phyloP scores from a whole-genome alignment of 1,284 basidiomycete species.

The Coniferiporia weirii region DNA sequence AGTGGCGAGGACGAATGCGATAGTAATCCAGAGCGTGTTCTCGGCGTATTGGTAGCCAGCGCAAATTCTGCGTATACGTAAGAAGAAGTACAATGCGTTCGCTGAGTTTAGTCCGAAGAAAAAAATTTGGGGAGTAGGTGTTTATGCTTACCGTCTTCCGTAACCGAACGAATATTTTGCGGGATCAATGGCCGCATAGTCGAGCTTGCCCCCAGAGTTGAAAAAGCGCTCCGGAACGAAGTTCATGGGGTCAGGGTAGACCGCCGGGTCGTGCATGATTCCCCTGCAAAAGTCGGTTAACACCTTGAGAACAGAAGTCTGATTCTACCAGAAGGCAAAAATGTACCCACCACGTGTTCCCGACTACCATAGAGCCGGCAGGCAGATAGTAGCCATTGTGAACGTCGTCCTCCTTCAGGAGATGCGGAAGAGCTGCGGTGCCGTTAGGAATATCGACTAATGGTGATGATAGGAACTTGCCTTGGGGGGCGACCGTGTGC shows the following conservation, averaged over 20 bases:
- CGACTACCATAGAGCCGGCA: slow-evolving; percentile 17
- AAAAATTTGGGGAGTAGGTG: not conserved
- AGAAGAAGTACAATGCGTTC: not conserved
- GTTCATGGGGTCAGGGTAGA: slow-evolving; percentile 8
- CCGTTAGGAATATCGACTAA: not conserved
- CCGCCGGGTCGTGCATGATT: slow-evolving; percentile 9
- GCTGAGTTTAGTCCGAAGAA: not conserved
- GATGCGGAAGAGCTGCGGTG: slow-evolving; percentile 16
- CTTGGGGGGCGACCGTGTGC: slow-evolving; percentile 43
- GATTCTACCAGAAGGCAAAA: not conserved
- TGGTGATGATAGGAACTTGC: not conserved
- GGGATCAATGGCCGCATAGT: slow-evolving; percentile 5
- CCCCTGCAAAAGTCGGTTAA: slow-evolving; percentile 14
- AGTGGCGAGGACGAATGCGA: slow-evolving; percentile 2
- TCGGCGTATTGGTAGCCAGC: slow-evolving; percentile 14
- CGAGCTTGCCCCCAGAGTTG: slow-evolving; percentile 1
- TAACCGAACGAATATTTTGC: slow-evolving; percentile 5
- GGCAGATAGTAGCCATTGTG: slow-evolving; percentile 19
- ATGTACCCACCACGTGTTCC: slow-evolving; percentile 18
- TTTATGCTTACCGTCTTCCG: slow-evolving; percentile 13
- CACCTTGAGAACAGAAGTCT: not conserved
- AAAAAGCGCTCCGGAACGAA: slow-evolving; percentile 15
- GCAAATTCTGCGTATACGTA: slow-evolving; percentile 7
- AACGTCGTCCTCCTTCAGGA: slow-evolving; percentile 15
- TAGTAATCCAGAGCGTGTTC: slow-evolving; percentile 11